Evolutionary conservation across 2,329 filamentous ascomycete species (phyloP), one percentile per base, ranked within the genome.

Genomic region (Fusarium zealandicum): DNA sequence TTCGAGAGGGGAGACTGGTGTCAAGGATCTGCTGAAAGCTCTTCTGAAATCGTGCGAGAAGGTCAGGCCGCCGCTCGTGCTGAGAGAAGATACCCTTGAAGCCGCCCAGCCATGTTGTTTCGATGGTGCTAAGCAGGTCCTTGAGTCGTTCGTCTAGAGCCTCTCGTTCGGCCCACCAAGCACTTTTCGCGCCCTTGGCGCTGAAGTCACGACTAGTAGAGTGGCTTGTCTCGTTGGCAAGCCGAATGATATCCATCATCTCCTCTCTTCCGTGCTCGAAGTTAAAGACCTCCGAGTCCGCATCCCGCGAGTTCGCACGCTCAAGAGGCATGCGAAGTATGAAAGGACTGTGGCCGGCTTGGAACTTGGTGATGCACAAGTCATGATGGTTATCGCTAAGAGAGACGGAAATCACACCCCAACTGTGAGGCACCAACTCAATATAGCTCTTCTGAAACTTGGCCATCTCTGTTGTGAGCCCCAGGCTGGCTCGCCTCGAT

Each of bases 1-100:
- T 86, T 40, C 95, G 83, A 3, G 95, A 98, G 0, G 95, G 95
- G 5, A 99, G 79, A 72, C 96, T 86, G 54, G 90, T 89, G 68
- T 93, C 87, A 10, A 99, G 81, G 4, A 95, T 89, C 51, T 83
- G 84, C 48, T 93, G 83, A 60, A 99, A 92, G 5, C 84, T 85
- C 69, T 84, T 86, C 28, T 92, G 86, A 70, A 99, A 98, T 25
- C 84, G 84, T 5, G 84, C 82, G 27, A 98, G 76, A 10, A 90
- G 77, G 20, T 87, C 81, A 1, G 83, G 76, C 16, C 88, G 81
- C 31, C 82, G 81, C 41, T 79, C 73, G 46, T 90, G 84, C 47
- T 90, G 89, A 1, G 92, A 93, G 69, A 99, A 93, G n/a, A 99
- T 88, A 13, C 93, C 93, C 51, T 87, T 89, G 80, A 99, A 99